A percentile compares a stretch with the other conserved stretches of the same genome.
These are phyloP conservation scores for Nigrospora oryzae DNA, from an alignment of 2,329 filamentous ascomycete genomes.

Conservation along the genomic window DNA sequence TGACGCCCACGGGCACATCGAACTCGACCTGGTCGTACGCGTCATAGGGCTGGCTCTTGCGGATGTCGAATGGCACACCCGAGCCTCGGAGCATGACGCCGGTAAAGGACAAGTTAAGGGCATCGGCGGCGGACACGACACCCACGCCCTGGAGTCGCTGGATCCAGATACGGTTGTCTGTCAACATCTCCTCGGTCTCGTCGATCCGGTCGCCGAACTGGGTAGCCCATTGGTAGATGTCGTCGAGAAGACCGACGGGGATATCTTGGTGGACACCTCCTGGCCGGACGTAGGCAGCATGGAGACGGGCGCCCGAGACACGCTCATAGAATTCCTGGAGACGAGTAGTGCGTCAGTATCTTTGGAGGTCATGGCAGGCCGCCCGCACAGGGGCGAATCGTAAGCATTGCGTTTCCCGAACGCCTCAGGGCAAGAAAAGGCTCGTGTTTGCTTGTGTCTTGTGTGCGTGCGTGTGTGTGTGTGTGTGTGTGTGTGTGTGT, in stretches of 20 bases:
- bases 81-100: slow-evolving; percentile 98
- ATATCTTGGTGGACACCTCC: slow-evolving; percentile 96
- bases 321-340: slow-evolving; percentile 96
- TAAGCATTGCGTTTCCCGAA: too few relatives aligned
- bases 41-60: slow-evolving; percentile 95
- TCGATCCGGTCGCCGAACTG: slow-evolving; percentile 98
- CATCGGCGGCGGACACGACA: slow-evolving; percentile 83
- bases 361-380: background rate
- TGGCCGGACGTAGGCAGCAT: slow-evolving; percentile 93
- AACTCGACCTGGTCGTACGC: slow-evolving; percentile 98
- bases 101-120: slow-evolving; percentile 93
- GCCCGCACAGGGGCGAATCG: too few relatives aligned
- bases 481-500: background rate
- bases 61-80: slow-evolving; percentile 91
- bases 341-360: slow-evolving; percentile 1
- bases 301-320: slow-evolving; percentile 93
- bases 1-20: slow-evolving; percentile 90
- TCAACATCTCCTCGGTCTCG: slow-evolving; percentile 96
- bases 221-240: slow-evolving; percentile 99
- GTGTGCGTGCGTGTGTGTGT: background rate
- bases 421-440: too few relatives aligned
- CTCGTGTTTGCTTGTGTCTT: too few relatives aligned
- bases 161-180: slow-evolving; percentile 99
- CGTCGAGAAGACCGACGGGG: slow-evolving; percentile 86
- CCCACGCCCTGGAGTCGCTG: slow-evolving; percentile 85